Evolutionary conservation across 2,329 filamentous ascomycete species (phyloP), one percentile per base, ranked within the genome.

Genomic region (Aspergillus tubingensis): DNA sequence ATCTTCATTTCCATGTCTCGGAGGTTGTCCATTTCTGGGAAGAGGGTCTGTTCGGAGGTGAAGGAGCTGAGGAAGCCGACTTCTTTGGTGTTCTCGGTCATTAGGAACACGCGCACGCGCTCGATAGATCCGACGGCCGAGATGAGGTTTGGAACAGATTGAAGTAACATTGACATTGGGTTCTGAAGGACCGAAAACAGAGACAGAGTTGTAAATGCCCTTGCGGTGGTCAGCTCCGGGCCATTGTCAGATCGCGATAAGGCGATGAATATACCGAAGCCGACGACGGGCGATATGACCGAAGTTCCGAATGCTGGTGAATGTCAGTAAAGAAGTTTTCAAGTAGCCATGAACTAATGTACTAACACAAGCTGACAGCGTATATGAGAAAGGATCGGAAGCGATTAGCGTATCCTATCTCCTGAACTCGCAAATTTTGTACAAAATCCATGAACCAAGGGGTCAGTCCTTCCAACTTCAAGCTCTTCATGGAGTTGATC

Each of bases 401-500:
- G 23, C 30, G 23, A 38, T 38, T 41, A 11, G 50, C 30, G 32
- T 38, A 41, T n/a, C 36, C 36, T 10, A 53, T 41, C 32, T 53
- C 50, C 32, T 53, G 11, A 2, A 41, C 7, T 13, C 50, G 17
- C 17, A 53, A 32, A 8, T 30, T n/a, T n/a, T 32, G 21, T 47
- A 52, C 47, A 25, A 80, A 63, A 38, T 71, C 65, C 48, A 51
- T 30, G 23, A 32, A 30, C 56, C n/a, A 52, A 6, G 23, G 30
- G 2, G 41, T 58, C 17, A 53, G 36, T 7, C 36, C 39, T n/a
- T 32, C 50, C 27, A 25, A 19, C 23, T 47, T 15, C 7, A 41
- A 30, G n/a, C 36, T 48, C 61, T 79, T 80, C 70, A 80, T 78
- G 52, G 69, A 70, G 2, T 68, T 65, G 23, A 80, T 70, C 21